Base-by-base conservation (phyloP, 2,329 filamentous ascomycete species). In the Aspergillus ibericus region DNA sequence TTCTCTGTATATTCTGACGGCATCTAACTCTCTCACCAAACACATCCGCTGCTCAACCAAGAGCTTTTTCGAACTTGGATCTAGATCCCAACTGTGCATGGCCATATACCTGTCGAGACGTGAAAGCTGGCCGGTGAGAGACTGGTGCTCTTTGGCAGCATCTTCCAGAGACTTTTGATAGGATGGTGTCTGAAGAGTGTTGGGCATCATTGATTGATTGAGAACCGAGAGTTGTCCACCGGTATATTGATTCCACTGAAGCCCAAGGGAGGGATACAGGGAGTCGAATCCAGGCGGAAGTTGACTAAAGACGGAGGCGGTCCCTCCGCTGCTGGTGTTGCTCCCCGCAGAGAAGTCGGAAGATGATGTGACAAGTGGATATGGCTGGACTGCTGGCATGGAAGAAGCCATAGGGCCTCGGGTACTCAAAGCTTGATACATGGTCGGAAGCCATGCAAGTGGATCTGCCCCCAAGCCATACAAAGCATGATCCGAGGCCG, bases 51-150 rank as follows among this genome's bases (percentile, higher is more conserved):
- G 72, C 18, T 74, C 70, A 47, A 77, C 72, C 20, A 76, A 61
- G 8, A 67, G 56, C 22, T 70, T 68, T 52, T 76, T 75, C 15
- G 69, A 69, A 8, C 63, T 60, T n/a, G 68, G 65, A 27, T 71
- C 71, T 44, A 77, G 66, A 53, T 76, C 70, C 65, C 73, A 76
- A 16, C 68, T 68, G 60, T 76, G 70, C 42, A 78, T 59, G 5
- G 75, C 75, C 61, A 75, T 71, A 48, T 77, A 71, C 53, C 72
- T 71, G 46, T 78, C 75, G 22, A 78, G 63, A 36, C 68, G 70
- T 6, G 69, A 66, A 13, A 78, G 70, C 49, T 77, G 66, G 6
- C 66, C 60, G 13, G 70, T 70, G 18, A 77, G 61, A 20, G 55
- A 62, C 22, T 71, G 69, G 53, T 70, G 66, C 35, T 72, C 69